Evolutionary conservation across 1,284 basidiomycete species (phyloP).

Genomic region (Kalmanozyma brasiliensis): DNA sequence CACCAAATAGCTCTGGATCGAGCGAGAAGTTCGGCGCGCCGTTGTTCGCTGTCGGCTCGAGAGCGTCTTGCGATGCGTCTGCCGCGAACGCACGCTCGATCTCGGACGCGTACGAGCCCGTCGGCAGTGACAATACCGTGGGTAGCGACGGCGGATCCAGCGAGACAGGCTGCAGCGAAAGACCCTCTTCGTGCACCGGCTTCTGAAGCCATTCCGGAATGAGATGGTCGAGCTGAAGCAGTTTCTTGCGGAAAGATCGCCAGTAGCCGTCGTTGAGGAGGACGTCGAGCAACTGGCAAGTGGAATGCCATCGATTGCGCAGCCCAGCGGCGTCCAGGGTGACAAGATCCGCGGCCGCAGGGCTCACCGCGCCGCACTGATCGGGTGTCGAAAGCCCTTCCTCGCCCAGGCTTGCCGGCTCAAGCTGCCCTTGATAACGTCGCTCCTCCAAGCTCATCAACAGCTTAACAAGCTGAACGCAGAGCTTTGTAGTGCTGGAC

Average conservation of each 20-base stretch:
- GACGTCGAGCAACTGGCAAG: conserved; percentile 37
- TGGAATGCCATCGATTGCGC: conserved; percentile 31
- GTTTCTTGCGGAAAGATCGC: conserved; percentile 40
- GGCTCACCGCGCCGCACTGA: not conserved
- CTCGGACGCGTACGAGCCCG: not conserved
- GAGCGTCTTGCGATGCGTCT: not conserved
- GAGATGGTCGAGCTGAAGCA: conserved; percentile 23
- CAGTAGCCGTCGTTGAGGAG: conserved; percentile 47
- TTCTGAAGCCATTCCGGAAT: conserved; percentile 40
- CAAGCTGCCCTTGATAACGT: conserved; percentile 17
- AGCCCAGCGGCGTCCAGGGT: conserved; percentile 11
- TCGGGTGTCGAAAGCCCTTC: not conserved
- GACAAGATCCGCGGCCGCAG: not conserved
- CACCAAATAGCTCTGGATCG: conserved; percentile 20
- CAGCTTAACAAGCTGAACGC: conserved; percentile 20
- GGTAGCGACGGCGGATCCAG: too few relatives aligned
- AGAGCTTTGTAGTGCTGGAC: conserved; percentile 34
- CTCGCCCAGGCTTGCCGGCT: not conserved
- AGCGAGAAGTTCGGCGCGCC: conserved; percentile 13
- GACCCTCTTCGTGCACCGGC: conserved; percentile 14
- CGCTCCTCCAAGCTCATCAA: conserved; percentile 32
- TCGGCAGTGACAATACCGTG: too few relatives aligned
- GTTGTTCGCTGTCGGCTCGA: not conserved
- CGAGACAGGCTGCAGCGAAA: too few relatives aligned
- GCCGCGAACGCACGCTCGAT: conserved; percentile 6